Evolutionary conservation across 192 early-diverging fungal genomes (phyloP), one percentile per base, ranked within the genome.

Genomic region (Coemansia sp.): DNA sequence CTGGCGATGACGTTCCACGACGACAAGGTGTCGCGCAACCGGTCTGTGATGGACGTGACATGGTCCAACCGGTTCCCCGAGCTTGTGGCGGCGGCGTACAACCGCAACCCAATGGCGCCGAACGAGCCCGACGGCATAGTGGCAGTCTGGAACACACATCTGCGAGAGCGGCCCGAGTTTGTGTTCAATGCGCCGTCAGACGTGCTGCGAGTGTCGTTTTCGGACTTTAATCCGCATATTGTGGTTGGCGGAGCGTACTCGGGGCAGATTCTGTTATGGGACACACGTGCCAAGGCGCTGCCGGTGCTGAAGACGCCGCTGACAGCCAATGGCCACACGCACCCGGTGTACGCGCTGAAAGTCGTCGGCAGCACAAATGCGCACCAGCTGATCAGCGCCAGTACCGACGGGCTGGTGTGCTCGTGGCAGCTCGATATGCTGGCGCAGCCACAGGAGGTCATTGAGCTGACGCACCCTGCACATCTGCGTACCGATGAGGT

Each of bases 361-460:
- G 88, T 98, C 65, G 91, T 96, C 12, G 98, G 96, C 24, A 95
- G 94, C 10, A 91, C 94, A 49, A 97, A 98, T 69, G 95, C 95
- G 4, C 93, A 98, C 75, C 89, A 94, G 73, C 77, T 99, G 35
- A 83, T 99, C 29, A 91, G 91, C 43, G 93, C 91, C 21, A 92
- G 90, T 54, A 95, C 93, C n/a, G 98, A 99, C 77, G 98, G 98
- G 8, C 80, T 93, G 57, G 89, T 98, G 14, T 98, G 96, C 75
- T 85, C 92, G 32, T 99, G 98, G 98, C 91, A 92, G 73, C 79
- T 98, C 67, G 96, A 99, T 75, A 97, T 95, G 93, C 83, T 98
- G n/a, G 92, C 93, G 5, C 91, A 94, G 62, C 97, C 97, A 37
- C 90, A 93, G 87, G 96, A 98, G 77, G 84, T 85, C 24, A 65